Percentiles rank a stretch among this genome's conserved stretches.
phyloP scores from a whole-genome alignment of 202 grass and related monocot genomes.

The Carex sylvatica region DNA sequence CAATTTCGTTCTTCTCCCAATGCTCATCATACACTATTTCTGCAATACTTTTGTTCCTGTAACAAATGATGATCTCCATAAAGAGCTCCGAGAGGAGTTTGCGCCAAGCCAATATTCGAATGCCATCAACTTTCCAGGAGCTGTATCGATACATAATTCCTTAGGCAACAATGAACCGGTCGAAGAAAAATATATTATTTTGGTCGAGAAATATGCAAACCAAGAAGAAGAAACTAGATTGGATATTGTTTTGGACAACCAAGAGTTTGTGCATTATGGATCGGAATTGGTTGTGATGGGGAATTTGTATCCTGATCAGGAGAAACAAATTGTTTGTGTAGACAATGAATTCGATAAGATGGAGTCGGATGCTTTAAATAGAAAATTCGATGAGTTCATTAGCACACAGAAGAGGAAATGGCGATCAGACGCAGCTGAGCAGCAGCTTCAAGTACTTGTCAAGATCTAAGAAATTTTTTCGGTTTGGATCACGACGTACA shows the following conservation, averaged over 20 bases:
- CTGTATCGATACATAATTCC: neutral
- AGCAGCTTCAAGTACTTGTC: neutral
- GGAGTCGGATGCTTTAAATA: neutral
- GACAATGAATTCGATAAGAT: neutral
- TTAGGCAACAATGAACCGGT: neutral
- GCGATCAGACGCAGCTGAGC: neutral
- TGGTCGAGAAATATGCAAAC: neutral
- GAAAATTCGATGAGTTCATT: neutral
- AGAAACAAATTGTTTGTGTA: neutral
- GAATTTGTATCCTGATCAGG: neutral
- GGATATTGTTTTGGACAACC: neutral
- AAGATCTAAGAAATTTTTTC: neutral
- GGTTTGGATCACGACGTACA: no score
- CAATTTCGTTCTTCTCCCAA: neutral
- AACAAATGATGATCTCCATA: neutral
- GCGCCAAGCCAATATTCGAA: neutral
- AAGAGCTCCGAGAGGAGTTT: neutral
- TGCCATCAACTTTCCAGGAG: neutral
- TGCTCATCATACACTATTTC: neutral
- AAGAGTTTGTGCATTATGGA: neutral
- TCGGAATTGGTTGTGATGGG: neutral
- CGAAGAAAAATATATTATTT: neutral
- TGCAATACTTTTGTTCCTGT: neutral
- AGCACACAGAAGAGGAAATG: neutral
- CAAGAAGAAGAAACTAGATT: neutral